Evolutionary conservation across 768 basidiomycete species (phyloP).

Genomic region (Boletus rubropictus): DNA sequence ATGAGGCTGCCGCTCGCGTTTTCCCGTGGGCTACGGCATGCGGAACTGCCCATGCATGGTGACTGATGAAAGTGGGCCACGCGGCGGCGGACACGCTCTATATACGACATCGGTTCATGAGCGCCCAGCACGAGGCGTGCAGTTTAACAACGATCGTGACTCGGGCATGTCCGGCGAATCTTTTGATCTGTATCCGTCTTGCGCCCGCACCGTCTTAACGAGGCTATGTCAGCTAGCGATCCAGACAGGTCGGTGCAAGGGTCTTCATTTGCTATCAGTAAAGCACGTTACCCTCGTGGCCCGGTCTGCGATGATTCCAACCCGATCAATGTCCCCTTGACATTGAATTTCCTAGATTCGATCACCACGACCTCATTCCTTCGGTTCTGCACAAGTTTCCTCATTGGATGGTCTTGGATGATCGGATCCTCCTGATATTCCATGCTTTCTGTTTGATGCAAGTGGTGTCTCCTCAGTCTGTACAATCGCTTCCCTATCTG

Average conservation of each 20-base stretch:
- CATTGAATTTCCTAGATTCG: slow-evolving; percentile 6
- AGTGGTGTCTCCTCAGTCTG: slow-evolving; percentile 1
- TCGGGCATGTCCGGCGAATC: slow-evolving; percentile 21
- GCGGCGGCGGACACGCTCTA: slow-evolving; percentile 19
- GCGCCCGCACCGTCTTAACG: slow-evolving; percentile 16
- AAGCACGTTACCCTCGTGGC: slow-evolving; percentile 21
- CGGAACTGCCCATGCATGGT: slow-evolving; percentile 22
- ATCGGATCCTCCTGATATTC: slow-evolving; percentile 4
- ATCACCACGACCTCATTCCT: slow-evolving; percentile 3
- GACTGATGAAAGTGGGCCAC: slow-evolving; percentile 27
- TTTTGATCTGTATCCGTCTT: slow-evolving; percentile 18
- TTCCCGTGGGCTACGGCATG: slow-evolving; percentile 26
- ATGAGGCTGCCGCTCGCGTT: slow-evolving; percentile 14
- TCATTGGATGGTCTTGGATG: slow-evolving; percentile 6
- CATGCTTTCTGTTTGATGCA: slow-evolving; percentile 5
- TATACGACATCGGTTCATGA: slow-evolving; percentile 16
- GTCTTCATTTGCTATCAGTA: slow-evolving; percentile 12
- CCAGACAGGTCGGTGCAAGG: slow-evolving; percentile 11
- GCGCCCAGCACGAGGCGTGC: slow-evolving; percentile 19
- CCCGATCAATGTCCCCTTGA: slow-evolving; percentile 9
- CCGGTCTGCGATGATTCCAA: slow-evolving; percentile 1
- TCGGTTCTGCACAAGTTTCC: slow-evolving; percentile 6
- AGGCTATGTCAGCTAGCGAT: slow-evolving; percentile 9
- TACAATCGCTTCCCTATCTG: slow-evolving; percentile 2
- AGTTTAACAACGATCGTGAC: slow-evolving; percentile 14